Evolutionary conservation across 176 grass and related monocot genomes (phyloP).

Genomic region (Bromus sterilis): DNA sequence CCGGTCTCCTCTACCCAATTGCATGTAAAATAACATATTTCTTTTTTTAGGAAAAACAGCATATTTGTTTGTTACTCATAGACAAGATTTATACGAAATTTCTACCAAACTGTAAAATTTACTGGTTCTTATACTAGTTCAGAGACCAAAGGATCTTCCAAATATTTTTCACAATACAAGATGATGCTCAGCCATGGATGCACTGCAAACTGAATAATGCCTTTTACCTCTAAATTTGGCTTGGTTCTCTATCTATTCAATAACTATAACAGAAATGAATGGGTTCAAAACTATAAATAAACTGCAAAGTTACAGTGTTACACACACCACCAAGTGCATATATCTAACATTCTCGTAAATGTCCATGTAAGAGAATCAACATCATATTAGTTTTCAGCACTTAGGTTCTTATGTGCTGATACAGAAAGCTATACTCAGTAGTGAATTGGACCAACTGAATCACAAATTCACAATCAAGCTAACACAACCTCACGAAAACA

Average conservation of each 20-base stretch:
- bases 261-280: constrained; percentile 4
- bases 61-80: background rate
- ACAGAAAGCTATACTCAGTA: background rate
- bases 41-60: background rate
- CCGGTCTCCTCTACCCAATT: background rate
- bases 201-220: background rate
- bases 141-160: background rate
- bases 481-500: background rate
- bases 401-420: background rate
- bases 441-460: background rate
- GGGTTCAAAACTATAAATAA: background rate
- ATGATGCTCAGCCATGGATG: background rate
- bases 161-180: background rate
- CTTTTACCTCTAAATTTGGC: background rate
- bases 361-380: background rate
- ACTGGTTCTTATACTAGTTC: background rate
- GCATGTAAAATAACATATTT: background rate
- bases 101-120: background rate
- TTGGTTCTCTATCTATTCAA: background rate
- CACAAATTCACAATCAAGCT: background rate
- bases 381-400: background rate
- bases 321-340: background rate
- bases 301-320: background rate
- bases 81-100: background rate
- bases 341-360: background rate